Percentiles rank a stretch among this genome's conserved stretches.
Evolutionary conservation across 2,329 filamentous ascomycete species (phyloP).

Genomic region (Scytalidium sp.): DNA sequence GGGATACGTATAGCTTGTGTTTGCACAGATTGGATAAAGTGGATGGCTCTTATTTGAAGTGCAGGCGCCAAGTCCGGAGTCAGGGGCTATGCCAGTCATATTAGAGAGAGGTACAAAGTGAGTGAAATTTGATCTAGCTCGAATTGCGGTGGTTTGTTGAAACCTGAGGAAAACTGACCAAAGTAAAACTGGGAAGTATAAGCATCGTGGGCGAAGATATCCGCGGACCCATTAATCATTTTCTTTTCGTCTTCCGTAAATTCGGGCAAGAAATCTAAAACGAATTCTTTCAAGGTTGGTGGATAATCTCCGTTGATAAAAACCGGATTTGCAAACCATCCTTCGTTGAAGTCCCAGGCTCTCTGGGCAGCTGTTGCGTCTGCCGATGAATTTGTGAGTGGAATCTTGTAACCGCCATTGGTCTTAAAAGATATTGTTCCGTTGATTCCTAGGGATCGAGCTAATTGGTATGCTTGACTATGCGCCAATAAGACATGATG

Average conservation of each 20-base stretch:
- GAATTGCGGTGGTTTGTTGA: too few species aligned
- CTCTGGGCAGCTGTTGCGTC: slow-evolving; percentile 20
- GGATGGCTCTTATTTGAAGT: slow-evolving; percentile 22
- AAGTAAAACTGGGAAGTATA: slow-evolving; percentile 54
- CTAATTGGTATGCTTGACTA: slow-evolving; percentile 46
- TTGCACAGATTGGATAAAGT: slow-evolving; percentile 18
- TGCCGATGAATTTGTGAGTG: slow-evolving; percentile 32
- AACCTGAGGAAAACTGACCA: slow-evolving; percentile 6
- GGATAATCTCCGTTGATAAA: slow-evolving; percentile 51
- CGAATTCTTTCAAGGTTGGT: slow-evolving; percentile 40
- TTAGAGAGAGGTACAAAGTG: neutral
- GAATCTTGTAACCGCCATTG: slow-evolving; percentile 46
- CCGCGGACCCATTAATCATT: slow-evolving; percentile 47
- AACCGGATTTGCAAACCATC: slow-evolving; percentile 49
- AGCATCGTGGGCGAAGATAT: slow-evolving; percentile 55
- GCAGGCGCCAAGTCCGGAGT: slow-evolving; percentile 34
- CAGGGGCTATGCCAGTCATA: slow-evolving; percentile 32
- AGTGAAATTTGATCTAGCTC: neutral
- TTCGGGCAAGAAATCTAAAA: slow-evolving; percentile 39
- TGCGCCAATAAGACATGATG: slow-evolving; percentile 46
- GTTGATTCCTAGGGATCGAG: slow-evolving; percentile 47
- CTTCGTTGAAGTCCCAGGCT: slow-evolving; percentile 37
- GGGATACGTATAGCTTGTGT: slow-evolving; percentile 14
- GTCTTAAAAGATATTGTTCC: slow-evolving; percentile 43
- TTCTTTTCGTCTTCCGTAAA: slow-evolving; percentile 46